Conservation (phyloP, 768 basidiomycete species). For the Lentinula sp. region DNA sequence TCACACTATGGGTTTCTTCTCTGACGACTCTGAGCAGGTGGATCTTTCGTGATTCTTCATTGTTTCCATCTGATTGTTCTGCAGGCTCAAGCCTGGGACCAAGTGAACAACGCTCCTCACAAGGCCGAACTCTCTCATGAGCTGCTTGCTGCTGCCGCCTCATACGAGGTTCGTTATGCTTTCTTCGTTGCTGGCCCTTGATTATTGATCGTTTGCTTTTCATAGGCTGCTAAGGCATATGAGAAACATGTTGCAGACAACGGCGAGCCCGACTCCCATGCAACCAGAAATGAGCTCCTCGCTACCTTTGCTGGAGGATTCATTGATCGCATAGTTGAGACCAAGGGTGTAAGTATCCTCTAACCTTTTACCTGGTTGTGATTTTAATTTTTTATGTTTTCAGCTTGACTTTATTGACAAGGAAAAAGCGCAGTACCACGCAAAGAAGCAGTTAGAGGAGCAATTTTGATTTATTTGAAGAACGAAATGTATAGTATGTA, state of each 20-base stretch:
- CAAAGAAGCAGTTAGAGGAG: constrained; percentile 13
- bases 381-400: not conserved
- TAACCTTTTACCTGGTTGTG: not conserved
- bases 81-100: constrained; percentile 16
- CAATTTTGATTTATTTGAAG: not conserved
- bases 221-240: constrained; percentile 42
- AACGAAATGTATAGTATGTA: not conserved
- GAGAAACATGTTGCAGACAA: constrained; percentile 36
- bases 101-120: constrained; percentile 30
- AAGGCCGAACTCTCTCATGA: constrained; percentile 47
- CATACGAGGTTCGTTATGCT: constrained; percentile 32
- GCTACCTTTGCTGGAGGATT: constrained; percentile 40
- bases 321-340: constrained; percentile 30
- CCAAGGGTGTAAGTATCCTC: constrained; percentile 37
- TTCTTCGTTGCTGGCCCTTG: not conserved
- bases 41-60: not conserved
- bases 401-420: constrained; percentile 40
- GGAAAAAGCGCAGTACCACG: constrained; percentile 33
- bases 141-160: constrained; percentile 48
- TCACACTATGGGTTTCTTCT: constrained; percentile 15
- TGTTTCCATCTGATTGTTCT: not conserved
- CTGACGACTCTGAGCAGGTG: constrained; percentile 9
- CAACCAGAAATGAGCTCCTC: constrained; percentile 39
- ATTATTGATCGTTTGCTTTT: not conserved
- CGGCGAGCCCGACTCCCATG: constrained; percentile 38